phyloP scores from a whole-genome alignment of 208 protist genomes.

The Leishmania major region DNA sequence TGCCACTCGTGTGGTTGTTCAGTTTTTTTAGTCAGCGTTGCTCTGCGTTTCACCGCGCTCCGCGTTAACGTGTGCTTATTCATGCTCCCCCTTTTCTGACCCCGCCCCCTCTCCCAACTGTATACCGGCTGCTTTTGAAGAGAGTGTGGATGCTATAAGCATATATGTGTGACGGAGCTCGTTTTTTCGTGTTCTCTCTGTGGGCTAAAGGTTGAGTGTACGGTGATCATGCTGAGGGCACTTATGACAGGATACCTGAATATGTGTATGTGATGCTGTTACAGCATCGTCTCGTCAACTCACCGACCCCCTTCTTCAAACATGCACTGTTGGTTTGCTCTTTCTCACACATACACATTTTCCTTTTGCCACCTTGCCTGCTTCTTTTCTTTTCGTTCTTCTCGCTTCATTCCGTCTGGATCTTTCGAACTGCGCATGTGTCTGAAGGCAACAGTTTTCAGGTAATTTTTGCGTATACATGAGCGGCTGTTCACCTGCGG shows the following conservation, averaged over 20 bases:
- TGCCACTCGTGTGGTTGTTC: background rate
- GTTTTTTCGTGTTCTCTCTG: background rate
- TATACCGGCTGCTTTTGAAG: background rate
- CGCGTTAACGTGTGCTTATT: background rate
- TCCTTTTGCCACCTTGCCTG: background rate
- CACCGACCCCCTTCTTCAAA: too few relatives aligned
- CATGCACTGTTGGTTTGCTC: background rate
- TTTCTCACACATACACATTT: background rate
- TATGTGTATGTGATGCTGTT: background rate
- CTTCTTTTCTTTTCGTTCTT: conserved; percentile 3
- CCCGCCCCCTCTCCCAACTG: background rate
- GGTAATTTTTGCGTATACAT: background rate
- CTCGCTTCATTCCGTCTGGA: background rate
- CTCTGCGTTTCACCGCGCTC: background rate
- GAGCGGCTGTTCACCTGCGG: background rate
- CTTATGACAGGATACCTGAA: background rate
- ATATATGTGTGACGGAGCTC: background rate
- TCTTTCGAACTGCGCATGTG: background rate
- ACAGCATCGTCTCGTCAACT: background rate
- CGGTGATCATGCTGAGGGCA: too few relatives aligned
- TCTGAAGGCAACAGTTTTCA: background rate
- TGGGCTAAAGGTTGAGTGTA: background rate
- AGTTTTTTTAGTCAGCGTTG: background rate
- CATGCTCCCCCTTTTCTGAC: background rate
- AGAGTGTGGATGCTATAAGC: background rate